Base-by-base conservation (phyloP, 768 basidiomycete genomes). In the Kwoniella botswanensis region DNA sequence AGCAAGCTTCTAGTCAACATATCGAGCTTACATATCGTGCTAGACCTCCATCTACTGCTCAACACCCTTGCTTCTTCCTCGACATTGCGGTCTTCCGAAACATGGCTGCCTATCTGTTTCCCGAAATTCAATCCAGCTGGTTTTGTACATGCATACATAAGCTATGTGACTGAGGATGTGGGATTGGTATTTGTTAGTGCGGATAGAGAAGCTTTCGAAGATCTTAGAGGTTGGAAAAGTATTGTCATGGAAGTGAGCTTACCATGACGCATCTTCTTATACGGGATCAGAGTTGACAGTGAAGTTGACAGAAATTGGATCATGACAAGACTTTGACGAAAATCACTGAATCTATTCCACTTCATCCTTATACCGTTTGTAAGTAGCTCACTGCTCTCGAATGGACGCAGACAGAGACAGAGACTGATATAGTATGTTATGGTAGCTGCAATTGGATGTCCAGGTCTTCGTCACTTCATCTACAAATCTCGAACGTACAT, bases 71-170 rank as follows among this genome's bases (percentile, higher is more conserved):
- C 92, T 67, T 88, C 92, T 0, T 92, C 93, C 0, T 91, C 93
- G 4, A 91, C 90, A 2, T 89, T 90, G 10, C 91, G 72, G 1
- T 90, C 76, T 6, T 86, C 93, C 7, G 92, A 94, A 15, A 91
- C 91, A 6, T 99, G 94, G 93, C 88, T 98, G 9, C 97, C 97
- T 2, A 88, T 99, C 58, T 98, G 97, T 82, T 88, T 99, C 3
- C 96, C 97, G 0, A 94, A 94, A 82, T 98, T 93, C 86, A 93
- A 98, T 78, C 86, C 93, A 0, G 85, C 89, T 4, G 91, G 91
- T 1, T 98, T 98, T 83, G 90, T 96, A 29, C 93, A 99, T 81
- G 92, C 93, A 13, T 97, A 95, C 76, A 88, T 98, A 63, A 80
- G 79, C 57, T 85, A 79, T 67, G 52, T 83, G 11, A 58, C 66